Evolutionary conservation across 768 basidiomycete species (phyloP).

Genomic region (Rhodosporidiobolus odoratus): DNA sequence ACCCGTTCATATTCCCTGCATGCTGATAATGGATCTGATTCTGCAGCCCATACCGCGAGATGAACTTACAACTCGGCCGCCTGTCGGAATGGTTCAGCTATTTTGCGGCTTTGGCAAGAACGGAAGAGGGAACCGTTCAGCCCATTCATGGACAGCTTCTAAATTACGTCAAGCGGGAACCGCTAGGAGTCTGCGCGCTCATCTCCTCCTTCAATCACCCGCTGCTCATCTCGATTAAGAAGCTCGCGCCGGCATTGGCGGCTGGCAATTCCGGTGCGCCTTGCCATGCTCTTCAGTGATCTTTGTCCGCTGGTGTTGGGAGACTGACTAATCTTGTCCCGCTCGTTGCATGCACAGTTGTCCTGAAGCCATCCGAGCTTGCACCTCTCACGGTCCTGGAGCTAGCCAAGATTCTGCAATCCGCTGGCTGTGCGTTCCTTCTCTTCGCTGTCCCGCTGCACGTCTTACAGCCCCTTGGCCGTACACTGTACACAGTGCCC

Average conservation of each 20-base stretch:
- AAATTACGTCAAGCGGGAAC: conserved; percentile 72
- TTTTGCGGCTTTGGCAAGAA: conserved; percentile 67
- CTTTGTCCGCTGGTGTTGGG: no score
- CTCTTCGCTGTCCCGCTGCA: background rate
- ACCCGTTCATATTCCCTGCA: no score
- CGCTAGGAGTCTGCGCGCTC: conserved; percentile 82
- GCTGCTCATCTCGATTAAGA: conserved; percentile 79
- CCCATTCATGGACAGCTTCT: conserved; percentile 73
- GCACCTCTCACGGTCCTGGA: conserved; percentile 75
- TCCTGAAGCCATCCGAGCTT: conserved; percentile 50
- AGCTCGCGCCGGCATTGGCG: conserved; percentile 55
- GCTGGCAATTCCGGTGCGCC: conserved; percentile 22
- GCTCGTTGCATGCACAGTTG: no score
- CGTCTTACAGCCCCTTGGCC: background rate
- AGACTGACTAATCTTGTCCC: no score
- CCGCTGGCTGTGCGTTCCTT: conserved; percentile 59
- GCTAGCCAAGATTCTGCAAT: conserved; percentile 61
- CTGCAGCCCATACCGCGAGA: conserved; percentile 62
- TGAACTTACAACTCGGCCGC: conserved; percentile 69
- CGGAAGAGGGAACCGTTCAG: conserved; percentile 58
- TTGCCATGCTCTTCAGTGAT: conserved; percentile 52
- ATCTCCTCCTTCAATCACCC: conserved; percentile 77
- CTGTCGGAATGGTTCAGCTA: conserved; percentile 79
- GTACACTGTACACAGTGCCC: no score
- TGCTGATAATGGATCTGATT: background rate